A percentile compares a stretch with the other conserved stretches of the same genome.
phyloP scores from a whole-genome alignment of 768 basidiomycete genomes.

The Vararia minispora region DNA sequence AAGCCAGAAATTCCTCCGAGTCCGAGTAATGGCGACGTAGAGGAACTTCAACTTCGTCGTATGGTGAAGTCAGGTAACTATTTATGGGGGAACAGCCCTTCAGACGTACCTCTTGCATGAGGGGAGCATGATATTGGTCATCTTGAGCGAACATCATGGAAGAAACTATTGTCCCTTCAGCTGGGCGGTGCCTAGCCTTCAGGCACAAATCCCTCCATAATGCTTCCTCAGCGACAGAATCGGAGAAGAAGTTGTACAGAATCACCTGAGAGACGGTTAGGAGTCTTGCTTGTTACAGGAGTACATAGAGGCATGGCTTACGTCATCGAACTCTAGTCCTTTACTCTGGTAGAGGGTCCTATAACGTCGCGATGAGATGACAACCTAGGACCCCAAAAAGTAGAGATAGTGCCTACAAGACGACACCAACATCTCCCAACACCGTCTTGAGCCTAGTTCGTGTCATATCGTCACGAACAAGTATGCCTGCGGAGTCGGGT shows the following conservation, averaged over 20 bases:
- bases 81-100: too few species aligned
- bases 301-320: constrained; percentile 14
- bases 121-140: background rate
- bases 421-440: constrained; percentile 45
- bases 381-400: background rate
- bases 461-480: constrained; percentile 54
- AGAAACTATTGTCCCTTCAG: too few species aligned
- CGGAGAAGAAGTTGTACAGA: constrained; percentile 65
- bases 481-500: constrained; percentile 36
- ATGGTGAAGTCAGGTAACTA: background rate
- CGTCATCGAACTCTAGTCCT: constrained; percentile 59
- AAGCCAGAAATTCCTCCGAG: constrained; percentile 61
- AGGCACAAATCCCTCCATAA: too few species aligned
- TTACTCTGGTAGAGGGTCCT: constrained; percentile 54
- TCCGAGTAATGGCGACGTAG: constrained; percentile 63
- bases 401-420: constrained; percentile 32
- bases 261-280: constrained; percentile 36
- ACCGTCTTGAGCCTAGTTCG: constrained; percentile 33
- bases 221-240: constrained; percentile 44
- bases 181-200: too few species aligned
- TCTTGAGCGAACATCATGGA: too few species aligned
- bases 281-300: background rate
- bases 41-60: constrained; percentile 60
- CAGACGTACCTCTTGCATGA: constrained; percentile 8
- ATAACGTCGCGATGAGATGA: background rate